Evolutionary conservation across 2,329 filamentous ascomycete genomes (phyloP).

Genomic region (Penicillium occitanis): DNA sequence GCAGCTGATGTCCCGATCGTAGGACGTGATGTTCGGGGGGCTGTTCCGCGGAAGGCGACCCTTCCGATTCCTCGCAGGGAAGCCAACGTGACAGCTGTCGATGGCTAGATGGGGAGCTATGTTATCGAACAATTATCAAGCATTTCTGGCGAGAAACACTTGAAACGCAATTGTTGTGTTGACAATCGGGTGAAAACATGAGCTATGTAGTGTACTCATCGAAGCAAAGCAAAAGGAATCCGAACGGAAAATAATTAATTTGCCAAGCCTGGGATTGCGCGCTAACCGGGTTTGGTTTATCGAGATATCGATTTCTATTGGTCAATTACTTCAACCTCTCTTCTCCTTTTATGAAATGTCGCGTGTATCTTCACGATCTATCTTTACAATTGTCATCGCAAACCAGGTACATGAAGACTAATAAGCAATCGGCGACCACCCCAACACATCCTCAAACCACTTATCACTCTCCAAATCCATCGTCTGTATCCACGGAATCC

Average conservation of each 20-base stretch:
- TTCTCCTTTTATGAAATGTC: background rate
- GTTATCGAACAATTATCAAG: background rate
- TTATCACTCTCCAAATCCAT: slow-evolving; percentile 33
- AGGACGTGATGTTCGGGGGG: slow-evolving; percentile 11
- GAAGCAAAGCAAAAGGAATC: background rate
- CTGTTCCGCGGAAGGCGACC: slow-evolving; percentile 30
- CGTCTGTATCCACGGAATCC: slow-evolving; percentile 32
- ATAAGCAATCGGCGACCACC: slow-evolving; percentile 4
- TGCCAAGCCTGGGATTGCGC: background rate
- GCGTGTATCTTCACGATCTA: background rate
- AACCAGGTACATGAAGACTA: background rate
- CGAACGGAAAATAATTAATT: background rate
- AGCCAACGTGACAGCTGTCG: slow-evolving; percentile 38
- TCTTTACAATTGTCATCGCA: background rate
- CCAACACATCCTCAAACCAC: slow-evolving; percentile 21
- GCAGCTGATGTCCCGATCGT: background rate
- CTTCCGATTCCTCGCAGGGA: slow-evolving; percentile 33
- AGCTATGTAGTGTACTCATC: background rate
- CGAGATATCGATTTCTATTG: background rate
- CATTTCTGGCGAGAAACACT: background rate
- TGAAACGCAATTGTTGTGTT: background rate
- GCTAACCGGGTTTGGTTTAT: background rate
- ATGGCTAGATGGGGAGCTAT: background rate
- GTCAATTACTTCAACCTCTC: background rate
- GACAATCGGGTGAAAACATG: background rate